A percentile compares a stretch with the other conserved stretches of the same genome.
Conservation (phyloP, 73 alveolate genomes). For the Blepharisma japonicum region DNA sequence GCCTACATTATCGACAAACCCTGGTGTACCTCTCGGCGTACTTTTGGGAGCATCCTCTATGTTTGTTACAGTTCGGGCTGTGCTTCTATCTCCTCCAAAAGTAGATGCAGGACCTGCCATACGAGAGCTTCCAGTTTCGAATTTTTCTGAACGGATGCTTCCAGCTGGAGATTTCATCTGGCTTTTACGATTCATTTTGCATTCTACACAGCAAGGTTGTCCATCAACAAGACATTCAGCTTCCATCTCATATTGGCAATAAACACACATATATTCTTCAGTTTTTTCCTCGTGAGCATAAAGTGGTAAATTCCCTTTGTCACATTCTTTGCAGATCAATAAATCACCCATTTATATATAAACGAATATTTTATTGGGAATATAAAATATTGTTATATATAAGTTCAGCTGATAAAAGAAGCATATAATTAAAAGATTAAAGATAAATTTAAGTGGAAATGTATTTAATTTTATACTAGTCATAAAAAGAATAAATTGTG, state of each 20-base stretch:
- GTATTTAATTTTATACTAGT: too few species aligned
- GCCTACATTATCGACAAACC: not conserved
- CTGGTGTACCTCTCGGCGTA: not conserved
- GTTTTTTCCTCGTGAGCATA: not conserved
- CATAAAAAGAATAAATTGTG: too few species aligned
- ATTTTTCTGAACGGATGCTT: not conserved
- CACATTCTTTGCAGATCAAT: constrained; percentile 1
- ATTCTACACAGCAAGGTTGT: not conserved
- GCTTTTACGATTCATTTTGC: not conserved
- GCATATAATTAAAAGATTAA: too few species aligned
- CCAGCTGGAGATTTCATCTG: constrained; percentile 13
- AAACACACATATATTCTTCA: not conserved
- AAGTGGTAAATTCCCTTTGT: not conserved
- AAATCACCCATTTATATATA: not conserved
- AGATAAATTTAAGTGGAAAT: too few species aligned
- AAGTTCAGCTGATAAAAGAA: too few species aligned
- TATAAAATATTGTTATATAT: too few species aligned
- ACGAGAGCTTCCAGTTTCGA: too few species aligned
- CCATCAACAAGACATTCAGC: constrained; percentile 14
- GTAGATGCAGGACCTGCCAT: too few species aligned
- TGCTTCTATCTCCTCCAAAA: not conserved
- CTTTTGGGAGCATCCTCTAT: not conserved
- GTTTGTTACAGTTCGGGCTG: not conserved
- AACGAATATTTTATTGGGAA: too few species aligned
- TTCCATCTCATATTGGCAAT: not conserved